A percentile compares a stretch with the other conserved stretches of the same genome.
These are phyloP conservation scores for Vinca major DNA, from an alignment of 305 asterid species.

Conservation along the genomic window DNA sequence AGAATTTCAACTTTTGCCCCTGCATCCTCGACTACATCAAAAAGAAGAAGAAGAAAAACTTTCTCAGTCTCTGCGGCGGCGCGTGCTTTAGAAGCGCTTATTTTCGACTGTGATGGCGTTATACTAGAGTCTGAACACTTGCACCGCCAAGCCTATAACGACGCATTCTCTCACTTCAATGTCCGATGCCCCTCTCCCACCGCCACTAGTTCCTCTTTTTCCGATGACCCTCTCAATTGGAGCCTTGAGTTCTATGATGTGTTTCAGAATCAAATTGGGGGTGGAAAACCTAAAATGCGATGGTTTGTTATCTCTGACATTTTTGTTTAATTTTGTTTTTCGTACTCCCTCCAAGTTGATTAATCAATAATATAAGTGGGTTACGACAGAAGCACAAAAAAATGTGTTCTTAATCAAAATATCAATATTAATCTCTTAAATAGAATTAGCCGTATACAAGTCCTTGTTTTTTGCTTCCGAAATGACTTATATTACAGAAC, in stretches of 20 bases:
- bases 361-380: too few species aligned
- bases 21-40: neutral
- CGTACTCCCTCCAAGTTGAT: neutral
- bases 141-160: constrained; percentile 95
- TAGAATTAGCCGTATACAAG: too few species aligned
- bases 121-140: constrained; percentile 88
- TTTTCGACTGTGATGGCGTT: constrained; percentile 90
- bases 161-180: constrained; percentile 71
- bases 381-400: too few species aligned
- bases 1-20: neutral
- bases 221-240: constrained; percentile 56
- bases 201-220: constrained; percentile 30
- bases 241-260: constrained; percentile 62
- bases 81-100: constrained; percentile 57
- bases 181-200: constrained; percentile 54
- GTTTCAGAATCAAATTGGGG: constrained; percentile 73
- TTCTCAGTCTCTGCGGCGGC: constrained; percentile 37
- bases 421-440: too few species aligned
- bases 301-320: constrained; percentile 29
- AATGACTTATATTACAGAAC: too few species aligned
- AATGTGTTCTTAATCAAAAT: too few species aligned
- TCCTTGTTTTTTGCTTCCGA: too few species aligned
- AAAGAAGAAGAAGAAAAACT: constrained; percentile 11
- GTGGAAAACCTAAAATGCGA: constrained; percentile 98
- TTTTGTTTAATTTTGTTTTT: neutral